Conservation (phyloP, 2,329 filamentous ascomycete species). For the Fonsecaea pugnacius region DNA sequence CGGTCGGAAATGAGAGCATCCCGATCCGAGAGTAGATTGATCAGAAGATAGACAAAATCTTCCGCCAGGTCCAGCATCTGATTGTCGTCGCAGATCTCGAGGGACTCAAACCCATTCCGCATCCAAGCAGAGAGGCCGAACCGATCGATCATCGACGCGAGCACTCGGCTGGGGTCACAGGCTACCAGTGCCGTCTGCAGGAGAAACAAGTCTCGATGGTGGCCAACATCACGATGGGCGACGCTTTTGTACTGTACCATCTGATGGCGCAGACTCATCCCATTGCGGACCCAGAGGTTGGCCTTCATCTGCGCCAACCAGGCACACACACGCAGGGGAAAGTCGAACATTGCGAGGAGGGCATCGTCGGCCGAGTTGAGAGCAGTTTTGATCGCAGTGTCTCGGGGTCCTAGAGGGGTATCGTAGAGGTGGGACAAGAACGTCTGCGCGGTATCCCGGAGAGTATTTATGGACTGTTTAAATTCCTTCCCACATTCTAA, state of each 20-base stretch:
- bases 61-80: conserved; percentile 93
- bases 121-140: conserved; percentile 90
- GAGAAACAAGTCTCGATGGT: conserved; percentile 92
- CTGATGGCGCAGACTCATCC: conserved; percentile 92
- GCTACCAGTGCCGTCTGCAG: conserved; percentile 88
- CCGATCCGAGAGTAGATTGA: conserved; percentile 87
- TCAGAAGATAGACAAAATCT: conserved; percentile 91
- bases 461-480: conserved; percentile 58
- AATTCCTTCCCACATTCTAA: conserved; percentile 76
- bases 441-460: conserved; percentile 69
- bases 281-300: conserved; percentile 98
- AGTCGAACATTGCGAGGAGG: conserved; percentile 86
- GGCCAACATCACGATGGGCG: conserved; percentile 84
- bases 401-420: conserved; percentile 24
- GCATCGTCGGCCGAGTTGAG: conserved; percentile 68
- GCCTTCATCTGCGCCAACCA: conserved; percentile 99
- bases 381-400: conserved; percentile 26
- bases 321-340: conserved; percentile 86
- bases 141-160: conserved; percentile 87
- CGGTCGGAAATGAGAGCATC: conserved; percentile 74
- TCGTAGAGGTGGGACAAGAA: conserved; percentile 47
- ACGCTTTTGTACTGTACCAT: conserved; percentile 92
- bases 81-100: conserved; percentile 76
- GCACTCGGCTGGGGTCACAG: conserved; percentile 78
- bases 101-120: conserved; percentile 76